Base-by-base conservation (phyloP, 306 rosid genomes). In the Corylus avellana region DNA sequence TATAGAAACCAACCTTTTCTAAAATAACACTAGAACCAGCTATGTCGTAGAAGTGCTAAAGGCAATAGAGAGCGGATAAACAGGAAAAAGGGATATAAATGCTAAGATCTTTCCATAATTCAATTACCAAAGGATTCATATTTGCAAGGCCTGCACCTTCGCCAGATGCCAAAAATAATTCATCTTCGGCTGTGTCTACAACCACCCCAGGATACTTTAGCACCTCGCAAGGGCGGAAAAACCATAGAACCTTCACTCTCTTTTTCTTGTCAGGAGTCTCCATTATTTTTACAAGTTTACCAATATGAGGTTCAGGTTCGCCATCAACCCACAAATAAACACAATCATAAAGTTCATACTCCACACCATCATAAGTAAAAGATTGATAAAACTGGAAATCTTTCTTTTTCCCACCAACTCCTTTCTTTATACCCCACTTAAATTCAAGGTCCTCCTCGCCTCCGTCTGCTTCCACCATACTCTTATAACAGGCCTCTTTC, bases 151-250 rank as follows among this genome's bases (percentile, higher is more conserved):
- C 98, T 67, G 32, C 8, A 27, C 98, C 98, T 48, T 85, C 89
- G 27, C 98, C 98, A 3, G 81, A 82, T 17, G 98, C 98, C 92
- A 94, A 73, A 80, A 94, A 89, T 79, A 94, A 85, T 80, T 94
- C 97, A 22, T 91, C 87, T 16, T 85, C 80, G 3, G 49, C 74
- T 7, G 73, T 49, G 68, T 86, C 80, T 70, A 14, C 83, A 9
- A 75, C 88, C 53, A 73, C 88, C 53, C 82, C 84, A 77, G 92
- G 73, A 81, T 80, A 92, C 25, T 86, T 87, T 0, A 2, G 47
- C 81, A 94, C 92, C 90, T 95, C 97, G 11, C 86, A 82, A 1
- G 96, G 94, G 59, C 90, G 94, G 73, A 95, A 95, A 83, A 88
- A 93, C 99, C 99, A 95, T 4, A 95, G 75, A 80, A 93, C 57